phyloP scores from a whole-genome alignment of 2,329 filamentous ascomycete genomes.

The Stagonosporopsis vannaccii region DNA sequence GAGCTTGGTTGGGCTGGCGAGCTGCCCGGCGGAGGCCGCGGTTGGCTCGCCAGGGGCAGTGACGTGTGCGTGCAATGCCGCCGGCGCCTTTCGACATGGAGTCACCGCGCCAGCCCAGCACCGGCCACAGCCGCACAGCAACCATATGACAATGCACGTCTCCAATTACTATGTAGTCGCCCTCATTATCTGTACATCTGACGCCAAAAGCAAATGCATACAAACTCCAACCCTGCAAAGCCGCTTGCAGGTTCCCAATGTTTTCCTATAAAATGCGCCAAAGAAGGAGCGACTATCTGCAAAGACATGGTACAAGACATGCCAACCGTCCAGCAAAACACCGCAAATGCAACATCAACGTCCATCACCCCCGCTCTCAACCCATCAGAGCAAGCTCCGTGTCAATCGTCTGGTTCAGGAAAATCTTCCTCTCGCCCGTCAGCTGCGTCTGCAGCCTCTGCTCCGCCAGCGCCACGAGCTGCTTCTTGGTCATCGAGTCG shows the following conservation, averaged over 20 bases:
- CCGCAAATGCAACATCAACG: constrained; percentile 29
- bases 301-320: constrained; percentile 8
- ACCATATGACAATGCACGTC: not conserved
- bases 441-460: constrained; percentile 91
- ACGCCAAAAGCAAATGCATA: constrained; percentile 2
- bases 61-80: not conserved
- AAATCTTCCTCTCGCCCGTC: constrained; percentile 81
- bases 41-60: constrained; percentile 11
- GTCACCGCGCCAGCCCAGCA: not conserved
- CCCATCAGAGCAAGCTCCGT: constrained; percentile 88
- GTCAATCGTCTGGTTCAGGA: constrained; percentile 94
- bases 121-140: not conserved
- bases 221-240: constrained; percentile 10
- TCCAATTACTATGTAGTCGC: constrained; percentile 16
- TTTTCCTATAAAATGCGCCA: constrained; percentile 17
- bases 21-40: constrained; percentile 5
- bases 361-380: constrained; percentile 53
- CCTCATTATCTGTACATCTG: constrained; percentile 7
- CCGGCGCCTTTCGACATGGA: too few relatives aligned
- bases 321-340: constrained; percentile 24
- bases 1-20: constrained; percentile 1
- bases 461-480: constrained; percentile 83
- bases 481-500: constrained; percentile 98
- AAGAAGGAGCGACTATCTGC: constrained; percentile 15
- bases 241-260: constrained; percentile 4